phyloP scores from a whole-genome alignment of 2,329 filamentous ascomycete species.

The Periconia sp. region DNA sequence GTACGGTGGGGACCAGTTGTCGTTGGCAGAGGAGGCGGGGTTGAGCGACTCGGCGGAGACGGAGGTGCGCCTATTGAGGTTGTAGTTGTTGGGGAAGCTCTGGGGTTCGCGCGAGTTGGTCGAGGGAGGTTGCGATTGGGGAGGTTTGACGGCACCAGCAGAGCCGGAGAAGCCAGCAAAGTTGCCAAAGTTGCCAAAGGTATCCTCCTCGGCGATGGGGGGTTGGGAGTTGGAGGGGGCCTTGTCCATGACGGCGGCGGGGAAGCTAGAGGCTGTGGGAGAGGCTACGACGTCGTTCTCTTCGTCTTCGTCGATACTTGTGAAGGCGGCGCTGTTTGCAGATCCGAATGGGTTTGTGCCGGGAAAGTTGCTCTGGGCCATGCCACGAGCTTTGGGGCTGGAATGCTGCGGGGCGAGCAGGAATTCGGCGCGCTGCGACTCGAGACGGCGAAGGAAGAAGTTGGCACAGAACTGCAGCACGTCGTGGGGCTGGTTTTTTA shows the following conservation, averaged over 20 bases:
- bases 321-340: conserved; percentile 41
- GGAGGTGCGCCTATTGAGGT: conserved; percentile 88
- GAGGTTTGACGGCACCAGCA: conserved; percentile 21
- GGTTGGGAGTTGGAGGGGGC: conserved; percentile 37
- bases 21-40: conserved; percentile 77
- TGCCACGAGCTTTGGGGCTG: conserved; percentile 49
- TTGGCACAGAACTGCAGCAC: conserved; percentile 71
- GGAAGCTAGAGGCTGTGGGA: conserved; percentile 61
- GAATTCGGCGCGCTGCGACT: conserved; percentile 63
- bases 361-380: conserved; percentile 77
- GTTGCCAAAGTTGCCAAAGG: conserved; percentile 45
- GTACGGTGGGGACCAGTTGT: conserved; percentile 86
- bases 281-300: conserved; percentile 76
- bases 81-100: conserved; percentile 88
- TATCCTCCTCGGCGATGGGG: conserved; percentile 40
- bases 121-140: conserved; percentile 45
- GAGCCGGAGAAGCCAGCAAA: conserved; percentile 38
- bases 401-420: conserved; percentile 53
- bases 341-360: conserved; percentile 76
- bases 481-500: conserved; percentile 61
- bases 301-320: conserved; percentile 76
- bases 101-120: conserved; percentile 59
- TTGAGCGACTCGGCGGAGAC: conserved; percentile 97
- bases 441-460: conserved; percentile 66
- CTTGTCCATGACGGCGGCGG: conserved; percentile 44